Evolutionary conservation across 2,329 filamentous ascomycete genomes (phyloP), one percentile per base, ranked within the genome.

Genomic region (Cladosporium velox): DNA sequence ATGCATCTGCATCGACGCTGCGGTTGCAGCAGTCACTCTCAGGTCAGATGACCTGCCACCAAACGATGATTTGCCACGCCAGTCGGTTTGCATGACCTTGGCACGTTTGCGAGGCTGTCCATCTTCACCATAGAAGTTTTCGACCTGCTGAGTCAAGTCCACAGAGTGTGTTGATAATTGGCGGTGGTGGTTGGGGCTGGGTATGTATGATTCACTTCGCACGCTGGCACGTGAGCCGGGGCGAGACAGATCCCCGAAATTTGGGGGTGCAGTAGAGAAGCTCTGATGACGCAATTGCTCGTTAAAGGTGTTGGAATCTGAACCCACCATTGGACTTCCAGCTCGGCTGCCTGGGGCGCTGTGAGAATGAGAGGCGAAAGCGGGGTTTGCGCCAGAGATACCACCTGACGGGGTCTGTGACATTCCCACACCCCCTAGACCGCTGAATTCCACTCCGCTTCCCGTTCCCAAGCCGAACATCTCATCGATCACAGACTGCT

Each of bases 1-100:
- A 77, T 97, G 91, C 58, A 89, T 90, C 52, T 94, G 90, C 66
- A 98, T 84, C 5, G 93, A 97, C 51, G 92, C 92, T 54, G 93
- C 90, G 18, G 91, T 96, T 76, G 92, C 96, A 57, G 94, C 94
- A 67, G 91, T 90, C n/a, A 97, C 92, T 59, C 93, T 87, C 30
- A 98, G 82, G 59, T 95, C 92, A 11, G 88, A 86, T 2, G 74
- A 73, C 34, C 88, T 88, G 47, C 87, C 85, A 61, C 90, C 91
- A 72, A 97, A 91, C 26, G 87, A 87, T 68, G 85, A 86, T 70
- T 87, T 90, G 60, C 89, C 88, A n/a, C 88, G 88, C 80, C 88
- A 90, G 69, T 91, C 87, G 14, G 89, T 86, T 74, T 90, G 87
- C 24, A 88, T 92, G 28, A 90, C 87, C 74, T 92, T 95, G 38